Evolutionary conservation across 2,329 filamentous ascomycete genomes (phyloP).

Genomic region (Annulohypoxylon truncatum): DNA sequence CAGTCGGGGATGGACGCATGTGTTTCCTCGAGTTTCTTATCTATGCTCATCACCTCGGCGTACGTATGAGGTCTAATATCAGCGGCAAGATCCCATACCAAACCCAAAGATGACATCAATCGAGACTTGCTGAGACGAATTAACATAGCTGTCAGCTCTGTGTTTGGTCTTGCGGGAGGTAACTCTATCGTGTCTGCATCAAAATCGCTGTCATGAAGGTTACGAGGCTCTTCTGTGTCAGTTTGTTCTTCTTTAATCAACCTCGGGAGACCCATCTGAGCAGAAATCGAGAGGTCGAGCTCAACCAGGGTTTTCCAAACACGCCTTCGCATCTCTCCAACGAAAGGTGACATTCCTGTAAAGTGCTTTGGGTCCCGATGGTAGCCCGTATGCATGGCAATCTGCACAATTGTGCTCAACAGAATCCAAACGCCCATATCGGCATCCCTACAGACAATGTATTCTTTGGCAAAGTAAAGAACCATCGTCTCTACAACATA

Average conservation of each 20-base stretch:
- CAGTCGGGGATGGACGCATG: not conserved
- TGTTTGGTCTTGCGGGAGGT: constrained; percentile 1
- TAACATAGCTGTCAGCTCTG: constrained; percentile 8
- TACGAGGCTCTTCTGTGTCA: constrained; percentile 6
- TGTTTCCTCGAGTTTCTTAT: not conserved
- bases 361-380: constrained; percentile 19
- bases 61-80: not conserved
- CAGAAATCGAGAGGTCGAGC: constrained; percentile 10
- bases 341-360: constrained; percentile 10
- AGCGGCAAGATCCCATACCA: constrained; percentile 14
- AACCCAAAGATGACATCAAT: not conserved
- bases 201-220: constrained; percentile 14
- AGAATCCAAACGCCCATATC: constrained; percentile 16
- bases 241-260: constrained; percentile 16
- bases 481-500: constrained; percentile 16
- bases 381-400: constrained; percentile 11
- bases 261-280: constrained; percentile 15
- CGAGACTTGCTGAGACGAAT: constrained; percentile 3
- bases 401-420: constrained; percentile 5
- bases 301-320: constrained; percentile 10
- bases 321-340: constrained; percentile 11
- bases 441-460: constrained; percentile 8
- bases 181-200: not conserved
- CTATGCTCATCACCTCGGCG: not conserved
- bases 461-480: constrained; percentile 5